phyloP scores from a whole-genome alignment of 2,329 filamentous ascomycete genomes.

The Aspergillus ibericus region DNA sequence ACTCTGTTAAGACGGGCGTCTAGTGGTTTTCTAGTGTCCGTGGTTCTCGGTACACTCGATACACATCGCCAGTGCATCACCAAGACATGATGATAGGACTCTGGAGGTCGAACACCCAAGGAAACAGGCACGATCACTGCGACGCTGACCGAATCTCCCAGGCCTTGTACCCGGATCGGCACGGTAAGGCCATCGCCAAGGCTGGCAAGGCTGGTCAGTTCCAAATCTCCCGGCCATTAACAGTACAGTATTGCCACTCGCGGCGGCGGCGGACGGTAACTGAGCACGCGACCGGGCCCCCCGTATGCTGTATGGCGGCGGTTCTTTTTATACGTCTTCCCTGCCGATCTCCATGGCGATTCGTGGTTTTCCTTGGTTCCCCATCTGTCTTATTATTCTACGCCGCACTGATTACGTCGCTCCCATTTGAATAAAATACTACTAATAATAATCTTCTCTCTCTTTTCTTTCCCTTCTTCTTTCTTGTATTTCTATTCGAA shows the following conservation, averaged over 20 bases:
- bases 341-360: slow-evolving; percentile 5
- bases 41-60: background rate
- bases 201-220: slow-evolving; percentile 6
- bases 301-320: background rate
- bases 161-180: slow-evolving; percentile 3
- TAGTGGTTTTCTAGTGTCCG: background rate
- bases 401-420: background rate
- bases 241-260: background rate
- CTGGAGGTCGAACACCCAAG: background rate
- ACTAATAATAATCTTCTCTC: background rate
- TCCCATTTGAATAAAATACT: background rate
- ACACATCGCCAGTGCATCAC: no score
- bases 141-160: background rate
- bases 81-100: background rate
- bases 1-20: background rate
- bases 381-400: background rate
- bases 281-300: slow-evolving; percentile 4
- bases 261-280: background rate
- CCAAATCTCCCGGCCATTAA: background rate
- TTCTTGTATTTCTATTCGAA: background rate
- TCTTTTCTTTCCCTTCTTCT: background rate
- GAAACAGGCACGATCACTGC: background rate
- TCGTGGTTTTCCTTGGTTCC: background rate
- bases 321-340: slow-evolving; percentile 3
- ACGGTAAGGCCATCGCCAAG: slow-evolving; percentile 5